Percentiles rank a stretch among this genome's conserved stretches.
Conservation (phyloP, 2,329 filamentous ascomycete genomes). For the Lasiodiplodia gonubiensis region DNA sequence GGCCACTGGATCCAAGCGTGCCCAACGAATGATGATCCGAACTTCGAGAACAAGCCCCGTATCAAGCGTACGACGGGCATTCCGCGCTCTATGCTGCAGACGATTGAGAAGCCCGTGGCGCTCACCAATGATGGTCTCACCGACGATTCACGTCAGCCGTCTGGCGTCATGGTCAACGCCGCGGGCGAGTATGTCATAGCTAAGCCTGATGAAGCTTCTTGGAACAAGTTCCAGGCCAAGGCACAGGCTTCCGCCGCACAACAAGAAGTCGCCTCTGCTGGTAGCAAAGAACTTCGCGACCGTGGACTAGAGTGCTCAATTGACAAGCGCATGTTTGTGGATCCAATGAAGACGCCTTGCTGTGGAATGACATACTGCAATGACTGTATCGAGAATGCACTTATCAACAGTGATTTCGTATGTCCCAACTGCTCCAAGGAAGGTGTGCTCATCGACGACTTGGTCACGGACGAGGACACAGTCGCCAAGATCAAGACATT, state of each 20-base stretch:
- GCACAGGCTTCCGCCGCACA: constrained; percentile 83
- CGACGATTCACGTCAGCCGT: constrained; percentile 80
- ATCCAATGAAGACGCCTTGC: constrained; percentile 98
- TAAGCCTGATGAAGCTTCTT: constrained; percentile 91
- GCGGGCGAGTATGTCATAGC: constrained; percentile 98
- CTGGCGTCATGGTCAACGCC: constrained; percentile 95
- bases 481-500: constrained; percentile 80
- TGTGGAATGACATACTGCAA: constrained; percentile 98
- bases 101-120: constrained; percentile 86
- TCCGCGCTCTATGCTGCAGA: constrained; percentile 91
- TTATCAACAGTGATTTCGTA: constrained; percentile 97
- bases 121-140: constrained; percentile 73
- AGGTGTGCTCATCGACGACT: constrained; percentile 89
- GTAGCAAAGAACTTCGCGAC: constrained; percentile 86
- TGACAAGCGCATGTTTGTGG: constrained; percentile 97
- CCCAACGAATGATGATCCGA: constrained; percentile 97
- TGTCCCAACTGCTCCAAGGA: constrained; percentile 92
- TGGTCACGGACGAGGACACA: constrained; percentile 79
- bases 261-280: constrained; percentile 75
- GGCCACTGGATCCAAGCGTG: constrained; percentile 99
- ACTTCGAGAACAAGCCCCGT: constrained; percentile 89
- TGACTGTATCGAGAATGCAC: constrained; percentile 98
- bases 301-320: constrained; percentile 90
- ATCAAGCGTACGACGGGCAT: constrained; percentile 98
- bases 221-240: constrained; percentile 97